A percentile compares a stretch with the other conserved stretches of the same genome.
Conservation (phyloP, 1,284 basidiomycete species). For the Meira nashicola region DNA sequence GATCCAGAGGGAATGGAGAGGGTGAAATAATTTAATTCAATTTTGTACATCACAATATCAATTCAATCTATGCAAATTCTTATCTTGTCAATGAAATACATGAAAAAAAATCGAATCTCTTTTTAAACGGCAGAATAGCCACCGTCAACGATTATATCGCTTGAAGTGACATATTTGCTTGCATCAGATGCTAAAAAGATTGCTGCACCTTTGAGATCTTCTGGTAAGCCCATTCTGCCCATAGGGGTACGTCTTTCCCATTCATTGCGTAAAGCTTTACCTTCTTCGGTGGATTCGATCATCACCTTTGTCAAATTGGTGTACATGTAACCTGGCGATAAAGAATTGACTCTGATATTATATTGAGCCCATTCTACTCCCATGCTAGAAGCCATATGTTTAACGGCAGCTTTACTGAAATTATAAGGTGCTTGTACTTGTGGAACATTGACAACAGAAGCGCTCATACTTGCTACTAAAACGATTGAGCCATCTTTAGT, state of each 20-base stretch:
- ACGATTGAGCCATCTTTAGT: conserved; percentile 67
- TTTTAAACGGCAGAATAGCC: conserved; percentile 60
- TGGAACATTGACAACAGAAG: conserved; percentile 66
- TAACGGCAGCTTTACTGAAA: conserved; percentile 73
- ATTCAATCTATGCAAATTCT: no score
- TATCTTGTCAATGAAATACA: no score
- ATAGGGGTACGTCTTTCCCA: conserved; percentile 89
- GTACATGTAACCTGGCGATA: conserved; percentile 56
- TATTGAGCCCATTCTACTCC: conserved; percentile 85
- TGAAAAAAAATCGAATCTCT: not conserved
- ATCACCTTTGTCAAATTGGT: conserved; percentile 67
- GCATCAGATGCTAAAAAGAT: conserved; percentile 81
- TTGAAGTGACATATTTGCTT: conserved; percentile 77
- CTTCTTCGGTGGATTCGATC: conserved; percentile 54
- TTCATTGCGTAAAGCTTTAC: conserved; percentile 58
- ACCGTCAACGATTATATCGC: conserved; percentile 77
- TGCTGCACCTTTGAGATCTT: conserved; percentile 64
- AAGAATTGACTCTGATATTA: conserved; percentile 71
- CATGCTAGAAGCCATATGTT: conserved; percentile 78
- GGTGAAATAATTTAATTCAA: no score
- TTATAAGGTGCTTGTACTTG: conserved; percentile 92
- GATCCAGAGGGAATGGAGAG: not conserved
- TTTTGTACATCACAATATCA: no score
- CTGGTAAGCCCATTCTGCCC: conserved; percentile 57
- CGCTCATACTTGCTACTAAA: conserved; percentile 80